Evolutionary conservation across 176 grass and related monocot species (phyloP).

Genomic region (Carex parvula): DNA sequence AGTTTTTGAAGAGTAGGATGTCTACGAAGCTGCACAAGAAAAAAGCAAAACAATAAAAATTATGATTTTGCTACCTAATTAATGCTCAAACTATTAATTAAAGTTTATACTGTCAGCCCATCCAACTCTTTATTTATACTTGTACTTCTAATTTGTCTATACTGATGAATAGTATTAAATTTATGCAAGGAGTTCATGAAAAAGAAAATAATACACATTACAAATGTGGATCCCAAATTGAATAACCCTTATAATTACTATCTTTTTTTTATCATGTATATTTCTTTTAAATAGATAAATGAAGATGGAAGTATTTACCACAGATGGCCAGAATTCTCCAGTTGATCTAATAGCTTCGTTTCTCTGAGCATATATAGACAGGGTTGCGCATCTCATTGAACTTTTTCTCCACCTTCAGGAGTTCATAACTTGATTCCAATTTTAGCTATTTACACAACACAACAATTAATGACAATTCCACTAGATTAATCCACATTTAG

Average conservation of each 20-base stretch:
- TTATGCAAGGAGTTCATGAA: not conserved
- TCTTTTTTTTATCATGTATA: slow-evolving; percentile 8
- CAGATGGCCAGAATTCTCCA: too few species aligned
- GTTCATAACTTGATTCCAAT: too few species aligned
- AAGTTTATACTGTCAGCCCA: not conserved
- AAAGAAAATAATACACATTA: not conserved
- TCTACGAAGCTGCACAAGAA: slow-evolving; percentile 60
- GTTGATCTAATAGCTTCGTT: too few species aligned
- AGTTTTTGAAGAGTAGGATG: slow-evolving; percentile 84
- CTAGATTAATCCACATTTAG: too few species aligned
- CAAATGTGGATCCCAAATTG: not conserved
- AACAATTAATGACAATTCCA: too few species aligned
- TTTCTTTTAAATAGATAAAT: too few species aligned
- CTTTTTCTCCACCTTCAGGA: too few species aligned
- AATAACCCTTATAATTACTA: not conserved
- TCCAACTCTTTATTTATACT: not conserved
- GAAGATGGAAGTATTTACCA: too few species aligned
- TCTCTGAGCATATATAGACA: too few species aligned
- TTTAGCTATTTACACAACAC: too few species aligned
- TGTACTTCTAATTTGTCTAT: not conserved
- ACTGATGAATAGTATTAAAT: not conserved
- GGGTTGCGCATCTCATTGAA: too few species aligned
- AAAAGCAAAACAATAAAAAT: not conserved
- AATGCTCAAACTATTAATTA: not conserved
- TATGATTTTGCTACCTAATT: not conserved